Evolutionary conservation across 495 filamentous ascomycete species (phyloP).

Genomic region (Lineolata rhizophorae): DNA sequence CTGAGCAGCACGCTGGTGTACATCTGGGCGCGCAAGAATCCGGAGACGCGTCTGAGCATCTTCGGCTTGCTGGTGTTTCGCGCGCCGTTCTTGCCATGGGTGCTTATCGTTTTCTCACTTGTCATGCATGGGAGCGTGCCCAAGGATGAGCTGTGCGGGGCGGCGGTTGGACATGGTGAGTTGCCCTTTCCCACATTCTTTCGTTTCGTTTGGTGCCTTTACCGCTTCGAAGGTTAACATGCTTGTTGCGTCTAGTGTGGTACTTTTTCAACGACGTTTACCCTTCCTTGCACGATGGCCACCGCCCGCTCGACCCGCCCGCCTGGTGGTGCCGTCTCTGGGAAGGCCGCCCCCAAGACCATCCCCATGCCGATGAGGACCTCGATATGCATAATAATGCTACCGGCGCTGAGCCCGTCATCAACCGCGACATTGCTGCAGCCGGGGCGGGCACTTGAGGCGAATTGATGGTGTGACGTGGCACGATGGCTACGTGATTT

Average conservation of each 20-base stretch:
- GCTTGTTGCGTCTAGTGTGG: conserved; percentile 34
- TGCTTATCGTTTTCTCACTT: conserved; percentile 75
- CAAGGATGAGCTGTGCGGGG: conserved; percentile 88
- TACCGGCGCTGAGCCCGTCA: neutral
- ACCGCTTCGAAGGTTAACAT: conserved; percentile 8
- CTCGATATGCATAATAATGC: neutral
- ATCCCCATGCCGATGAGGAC: neutral
- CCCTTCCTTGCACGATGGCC: conserved; percentile 67
- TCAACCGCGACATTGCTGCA: neutral
- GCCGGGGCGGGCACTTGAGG: conserved; percentile 1
- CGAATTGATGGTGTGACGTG: too few species aligned
- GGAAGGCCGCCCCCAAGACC: conserved; percentile 21
- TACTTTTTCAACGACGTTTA: conserved; percentile 98
- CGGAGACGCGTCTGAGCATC: conserved; percentile 76
- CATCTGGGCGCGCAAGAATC: conserved; percentile 91
- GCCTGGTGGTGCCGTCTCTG: conserved; percentile 80
- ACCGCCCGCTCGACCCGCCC: conserved; percentile 75
- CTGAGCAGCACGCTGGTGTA: conserved; percentile 86
- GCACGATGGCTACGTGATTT: too few species aligned
- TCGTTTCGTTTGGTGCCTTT: too few species aligned
- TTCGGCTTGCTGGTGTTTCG: conserved; percentile 76
- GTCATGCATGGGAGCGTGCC: conserved; percentile 68
- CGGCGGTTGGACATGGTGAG: conserved; percentile 66
- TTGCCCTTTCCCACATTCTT: conserved; percentile 2
- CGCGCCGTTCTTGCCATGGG: conserved; percentile 91